Percentiles rank a stretch among this genome's conserved stretches.
Evolutionary conservation across 129 eudicot species (phyloP).

Genomic region (Lactuca saligna): DNA sequence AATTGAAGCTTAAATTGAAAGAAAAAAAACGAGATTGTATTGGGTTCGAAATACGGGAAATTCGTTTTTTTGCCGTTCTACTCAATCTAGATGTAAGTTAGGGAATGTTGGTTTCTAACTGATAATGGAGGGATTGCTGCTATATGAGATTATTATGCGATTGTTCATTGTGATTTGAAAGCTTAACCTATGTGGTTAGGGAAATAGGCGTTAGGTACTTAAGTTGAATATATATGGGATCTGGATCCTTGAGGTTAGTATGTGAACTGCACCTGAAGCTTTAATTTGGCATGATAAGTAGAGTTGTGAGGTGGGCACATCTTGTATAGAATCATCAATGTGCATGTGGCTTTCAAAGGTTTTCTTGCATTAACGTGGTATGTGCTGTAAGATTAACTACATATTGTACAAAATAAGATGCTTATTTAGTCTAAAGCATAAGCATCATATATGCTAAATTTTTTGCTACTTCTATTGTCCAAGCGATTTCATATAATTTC

Average conservation of each 20-base stretch:
- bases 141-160: conserved; percentile 2
- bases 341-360: conserved; percentile 3
- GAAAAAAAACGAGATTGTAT: neutral
- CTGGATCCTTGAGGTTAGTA: conserved; percentile 25
- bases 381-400: neutral
- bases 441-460: neutral
- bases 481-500: no score
- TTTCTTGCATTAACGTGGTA: conserved; percentile 1
- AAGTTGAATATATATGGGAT: conserved; percentile 12
- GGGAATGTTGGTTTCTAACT: conserved; percentile 26
- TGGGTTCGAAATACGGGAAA: conserved; percentile 1
- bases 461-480: neutral
- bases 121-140: neutral
- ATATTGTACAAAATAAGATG: neutral
- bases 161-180: conserved; percentile 5
- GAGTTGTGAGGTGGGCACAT: conserved; percentile 14
- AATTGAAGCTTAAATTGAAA: conserved; percentile 8
- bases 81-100: conserved; percentile 11
- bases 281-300: neutral
- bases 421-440: neutral
- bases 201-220: conserved; percentile 13
- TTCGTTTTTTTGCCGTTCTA: neutral
- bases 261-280: conserved; percentile 2
- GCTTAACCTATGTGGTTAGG: conserved; percentile 14
- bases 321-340: conserved; percentile 5